Conservation (phyloP, 2,329 filamentous ascomycete genomes). For the Phyllosticta paracitricarpa region DNA sequence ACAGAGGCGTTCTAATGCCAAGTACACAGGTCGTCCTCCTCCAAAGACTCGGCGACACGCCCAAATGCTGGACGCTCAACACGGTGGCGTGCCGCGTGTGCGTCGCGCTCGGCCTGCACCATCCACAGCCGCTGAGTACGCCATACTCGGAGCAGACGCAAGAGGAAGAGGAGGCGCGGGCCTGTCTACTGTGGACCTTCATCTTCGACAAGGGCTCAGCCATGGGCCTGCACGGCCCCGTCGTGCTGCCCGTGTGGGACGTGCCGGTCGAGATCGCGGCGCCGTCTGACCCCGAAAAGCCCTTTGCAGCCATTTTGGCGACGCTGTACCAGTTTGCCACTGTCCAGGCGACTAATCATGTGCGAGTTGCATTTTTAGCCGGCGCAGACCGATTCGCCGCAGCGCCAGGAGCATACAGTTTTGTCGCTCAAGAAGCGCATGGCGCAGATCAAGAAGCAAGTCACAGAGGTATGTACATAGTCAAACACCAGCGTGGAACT, state of each 20-base stretch:
- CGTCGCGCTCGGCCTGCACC: conserved; percentile 23
- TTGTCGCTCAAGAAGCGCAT: conserved; percentile 16
- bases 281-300: conserved; percentile 16
- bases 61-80: conserved; percentile 22
- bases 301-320: conserved; percentile 18
- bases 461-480: conserved; percentile 15
- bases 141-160: conserved; percentile 14
- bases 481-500: background rate
- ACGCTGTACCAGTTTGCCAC: conserved; percentile 20
- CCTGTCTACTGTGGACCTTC: conserved; percentile 21
- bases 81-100: conserved; percentile 23
- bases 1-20: background rate
- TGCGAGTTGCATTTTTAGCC: conserved; percentile 8
- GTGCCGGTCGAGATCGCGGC: conserved; percentile 19
- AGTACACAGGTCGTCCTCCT: conserved; percentile 19
- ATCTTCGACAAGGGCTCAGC: conserved; percentile 24
- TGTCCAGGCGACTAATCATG: conserved; percentile 20
- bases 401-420: conserved; percentile 10
- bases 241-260: conserved; percentile 19
- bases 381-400: conserved; percentile 17
- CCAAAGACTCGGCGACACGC: conserved; percentile 25
- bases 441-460: conserved; percentile 15
- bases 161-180: conserved; percentile 18
- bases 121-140: conserved; percentile 3
- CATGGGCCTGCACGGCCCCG: conserved; percentile 21